Conservation (phyloP, 805 yeast genomes). For the Zygosaccharomyces gambellarensis region DNA sequence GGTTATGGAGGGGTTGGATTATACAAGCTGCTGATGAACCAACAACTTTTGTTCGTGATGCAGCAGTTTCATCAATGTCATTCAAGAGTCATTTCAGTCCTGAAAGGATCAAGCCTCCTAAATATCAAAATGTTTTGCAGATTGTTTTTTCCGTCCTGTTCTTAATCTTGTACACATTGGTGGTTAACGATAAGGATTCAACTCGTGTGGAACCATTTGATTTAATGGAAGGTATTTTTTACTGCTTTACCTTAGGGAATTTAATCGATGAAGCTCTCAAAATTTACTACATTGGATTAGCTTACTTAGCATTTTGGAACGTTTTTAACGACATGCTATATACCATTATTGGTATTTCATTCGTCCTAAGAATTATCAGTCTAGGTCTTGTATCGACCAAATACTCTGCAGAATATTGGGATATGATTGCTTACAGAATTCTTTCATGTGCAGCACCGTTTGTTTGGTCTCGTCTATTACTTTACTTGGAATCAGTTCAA, state of each 20-base stretch:
- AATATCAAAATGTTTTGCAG: slow-evolving; percentile 72
- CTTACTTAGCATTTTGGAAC: slow-evolving; percentile 72
- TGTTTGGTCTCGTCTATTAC: slow-evolving; percentile 75
- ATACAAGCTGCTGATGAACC: slow-evolving; percentile 70
- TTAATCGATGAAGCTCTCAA: slow-evolving; percentile 64
- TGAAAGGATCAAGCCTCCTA: slow-evolving; percentile 77
- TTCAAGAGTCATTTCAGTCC: slow-evolving; percentile 69
- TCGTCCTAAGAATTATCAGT: slow-evolving; percentile 47
- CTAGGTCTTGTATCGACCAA: slow-evolving; percentile 26
- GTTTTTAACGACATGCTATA: slow-evolving; percentile 73
- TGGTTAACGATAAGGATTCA: slow-evolving; percentile 51
- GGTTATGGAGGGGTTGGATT: slow-evolving; percentile 95
- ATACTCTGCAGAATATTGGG: slow-evolving; percentile 36
- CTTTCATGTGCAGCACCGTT: slow-evolving; percentile 80
- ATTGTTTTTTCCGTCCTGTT: slow-evolving; percentile 62
- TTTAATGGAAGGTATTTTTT: slow-evolving; percentile 51
- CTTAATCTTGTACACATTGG: slow-evolving; percentile 55
- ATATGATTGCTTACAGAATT: slow-evolving; percentile 59
- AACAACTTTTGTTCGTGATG: slow-evolving; percentile 59
- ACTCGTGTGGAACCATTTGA: slow-evolving; percentile 36
- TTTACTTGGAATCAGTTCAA: slow-evolving; percentile 70
- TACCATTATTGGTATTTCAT: slow-evolving; percentile 46
- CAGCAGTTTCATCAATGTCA: slow-evolving; percentile 50
- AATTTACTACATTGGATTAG: slow-evolving; percentile 69
- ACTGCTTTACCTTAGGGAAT: slow-evolving; percentile 61